Base-by-base conservation (phyloP, 1,284 basidiomycete species). In the Moniliella sp. region DNA sequence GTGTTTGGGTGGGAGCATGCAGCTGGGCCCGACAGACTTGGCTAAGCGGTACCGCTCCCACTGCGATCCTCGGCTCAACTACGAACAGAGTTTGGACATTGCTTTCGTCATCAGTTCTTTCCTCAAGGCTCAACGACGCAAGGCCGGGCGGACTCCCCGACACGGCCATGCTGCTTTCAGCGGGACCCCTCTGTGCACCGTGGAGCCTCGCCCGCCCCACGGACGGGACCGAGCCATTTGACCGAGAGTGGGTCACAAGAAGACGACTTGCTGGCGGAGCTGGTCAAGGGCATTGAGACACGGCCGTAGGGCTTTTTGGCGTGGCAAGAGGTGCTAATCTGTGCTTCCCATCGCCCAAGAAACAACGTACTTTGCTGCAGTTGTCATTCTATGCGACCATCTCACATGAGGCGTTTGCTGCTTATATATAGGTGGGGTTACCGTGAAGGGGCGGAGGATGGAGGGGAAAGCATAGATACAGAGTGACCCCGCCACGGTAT, bases 1-100 rank as follows among this genome's bases (percentile, higher is more conserved):
- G 46, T 69, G 69, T 44, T 62, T 68, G 15, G 69, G 69, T 13
- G 69, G 69, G 3, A 67, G 65, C 21, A 71, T 71, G 68, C 62
- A 67, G 40, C 45, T 70, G 14, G 62, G 62, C 26, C 67, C 68
- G 35, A 65, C 67, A 40, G 64, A 69, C 33, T 57, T 71, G 2
- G 62, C 61, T 11, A 57, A 66, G 39, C 65, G 67, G 36, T 71
- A 70, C 37, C 43, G 51, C 36, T 46, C 49, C 26, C 51, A 58
- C 37, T 55, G 48, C 34, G 54, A 59, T 27, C 59, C 63, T 0
- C 40, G 62, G 8, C 57, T 70, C 35, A 70, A 70, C 57, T 66
- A 66, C 40, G 69, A 70, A 50, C 69, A 70, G 45, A 64, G 63
- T 2, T 57, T 70, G 4, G 49, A 57, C 32, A 43, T 57, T 17